Conservation (phyloP, 345 rosid species). For the Ailanthus altissimus region DNA sequence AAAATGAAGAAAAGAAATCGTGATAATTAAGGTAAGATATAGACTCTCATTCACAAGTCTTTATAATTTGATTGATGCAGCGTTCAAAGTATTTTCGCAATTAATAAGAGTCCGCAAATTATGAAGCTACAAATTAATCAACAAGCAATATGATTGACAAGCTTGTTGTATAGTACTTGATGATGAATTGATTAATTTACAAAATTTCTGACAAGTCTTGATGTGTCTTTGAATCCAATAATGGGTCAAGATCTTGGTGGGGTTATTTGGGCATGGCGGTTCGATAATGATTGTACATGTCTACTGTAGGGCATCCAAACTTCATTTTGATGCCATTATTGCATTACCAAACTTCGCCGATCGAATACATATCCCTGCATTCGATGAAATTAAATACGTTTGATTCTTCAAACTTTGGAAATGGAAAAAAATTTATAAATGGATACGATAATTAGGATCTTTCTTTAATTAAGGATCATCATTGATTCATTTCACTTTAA, state of each 20-base stretch:
- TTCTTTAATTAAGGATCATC: too few species aligned
- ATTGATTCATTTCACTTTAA: too few species aligned
- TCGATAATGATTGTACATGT: not conserved
- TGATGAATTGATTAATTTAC: not conserved
- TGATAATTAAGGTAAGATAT: too few species aligned
- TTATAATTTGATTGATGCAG: not conserved
- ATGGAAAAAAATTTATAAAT: not conserved
- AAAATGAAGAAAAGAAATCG: too few species aligned
- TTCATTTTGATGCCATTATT: not conserved
- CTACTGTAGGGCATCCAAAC: too few species aligned
- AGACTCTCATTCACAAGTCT: not conserved
- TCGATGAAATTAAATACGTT: not conserved
- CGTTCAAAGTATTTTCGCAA: not conserved
- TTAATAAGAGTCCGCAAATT: not conserved
- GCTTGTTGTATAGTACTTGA: not conserved
- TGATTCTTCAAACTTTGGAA: not conserved
- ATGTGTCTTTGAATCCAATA: not conserved
- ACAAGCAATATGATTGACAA: not conserved
- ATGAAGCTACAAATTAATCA: not conserved
- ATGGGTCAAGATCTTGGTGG: not conserved
- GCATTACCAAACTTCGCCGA: constrained; percentile 12
- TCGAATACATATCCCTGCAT: not conserved
- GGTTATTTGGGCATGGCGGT: not conserved
- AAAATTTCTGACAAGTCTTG: not conserved
- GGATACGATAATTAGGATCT: too few species aligned